phyloP scores from a whole-genome alignment of 495 filamentous ascomycete species.

The Emericellopsis terricola region DNA sequence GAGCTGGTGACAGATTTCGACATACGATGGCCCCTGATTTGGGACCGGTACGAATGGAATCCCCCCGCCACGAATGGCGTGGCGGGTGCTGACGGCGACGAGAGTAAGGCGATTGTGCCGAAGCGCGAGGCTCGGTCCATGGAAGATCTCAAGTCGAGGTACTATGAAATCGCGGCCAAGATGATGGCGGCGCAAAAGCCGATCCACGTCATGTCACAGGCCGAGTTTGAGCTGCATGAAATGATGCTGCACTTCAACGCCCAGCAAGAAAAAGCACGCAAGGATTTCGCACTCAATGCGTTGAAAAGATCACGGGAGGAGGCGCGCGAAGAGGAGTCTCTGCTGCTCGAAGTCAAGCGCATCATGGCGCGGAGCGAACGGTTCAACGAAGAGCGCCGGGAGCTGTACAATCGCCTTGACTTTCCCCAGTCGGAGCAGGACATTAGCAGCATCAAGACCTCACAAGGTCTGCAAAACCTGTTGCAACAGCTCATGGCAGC shows the following conservation, averaged over 20 bases:
- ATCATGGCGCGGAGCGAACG: constrained; percentile 67
- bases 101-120: constrained; percentile 26
- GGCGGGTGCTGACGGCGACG: constrained; percentile 9
- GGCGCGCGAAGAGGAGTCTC: constrained; percentile 73
- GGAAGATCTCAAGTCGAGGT: constrained; percentile 84
- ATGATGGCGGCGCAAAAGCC: constrained; percentile 75
- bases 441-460: constrained; percentile 58
- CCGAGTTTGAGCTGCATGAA: constrained; percentile 66
- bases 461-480: constrained; percentile 58
- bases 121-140: constrained; percentile 39
- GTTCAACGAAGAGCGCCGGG: constrained; percentile 70
- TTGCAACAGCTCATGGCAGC: constrained; percentile 59
- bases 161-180: constrained; percentile 69
- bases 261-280: constrained; percentile 54
- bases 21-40: constrained; percentile 79
- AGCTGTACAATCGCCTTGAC: constrained; percentile 79
- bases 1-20: constrained; percentile 56
- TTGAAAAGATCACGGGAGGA: constrained; percentile 70
- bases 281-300: constrained; percentile 63
- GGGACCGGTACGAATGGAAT: constrained; percentile 75
- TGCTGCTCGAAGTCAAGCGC: constrained; percentile 76
- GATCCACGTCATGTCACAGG: constrained; percentile 62
- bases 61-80: constrained; percentile 22
- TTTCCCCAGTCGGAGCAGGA: constrained; percentile 49
- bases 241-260: constrained; percentile 75